Percentiles rank a stretch among this genome's conserved stretches.
phyloP scores from a whole-genome alignment of 805 yeast genomes.

The Jamesozyma rosinii region DNA sequence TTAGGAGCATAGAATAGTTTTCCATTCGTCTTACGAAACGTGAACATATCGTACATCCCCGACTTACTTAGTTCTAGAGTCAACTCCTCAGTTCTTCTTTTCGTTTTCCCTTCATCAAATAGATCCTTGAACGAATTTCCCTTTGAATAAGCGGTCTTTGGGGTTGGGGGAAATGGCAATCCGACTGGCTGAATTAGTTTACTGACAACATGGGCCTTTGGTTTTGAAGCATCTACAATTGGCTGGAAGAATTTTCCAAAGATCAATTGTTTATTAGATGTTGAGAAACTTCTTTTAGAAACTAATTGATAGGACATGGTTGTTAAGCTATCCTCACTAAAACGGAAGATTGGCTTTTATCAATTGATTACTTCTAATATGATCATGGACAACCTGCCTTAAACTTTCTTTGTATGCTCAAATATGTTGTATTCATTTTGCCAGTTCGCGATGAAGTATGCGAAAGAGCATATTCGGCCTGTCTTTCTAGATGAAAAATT shows the following conservation, averaged over 20 bases:
- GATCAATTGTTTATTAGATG: constrained; percentile 9
- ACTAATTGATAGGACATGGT: neutral
- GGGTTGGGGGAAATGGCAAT: constrained; percentile 30
- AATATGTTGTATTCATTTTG: too few relatives aligned
- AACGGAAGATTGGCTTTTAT: too few relatives aligned
- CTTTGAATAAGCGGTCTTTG: constrained; percentile 24
- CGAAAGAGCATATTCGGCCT: too few relatives aligned
- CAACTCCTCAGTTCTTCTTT: constrained; percentile 41
- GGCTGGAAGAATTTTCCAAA: constrained; percentile 30
- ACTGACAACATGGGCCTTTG: constrained; percentile 30
- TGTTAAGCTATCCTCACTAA: neutral
- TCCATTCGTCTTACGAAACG: constrained; percentile 67
- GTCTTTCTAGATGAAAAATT: too few relatives aligned
- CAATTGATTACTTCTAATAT: too few relatives aligned
- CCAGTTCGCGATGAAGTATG: too few relatives aligned
- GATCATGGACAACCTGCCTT: too few relatives aligned
- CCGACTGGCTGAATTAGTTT: constrained; percentile 43
- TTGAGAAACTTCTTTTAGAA: neutral
- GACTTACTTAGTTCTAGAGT: constrained; percentile 58
- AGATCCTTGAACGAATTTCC: constrained; percentile 41
- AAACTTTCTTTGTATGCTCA: too few relatives aligned
- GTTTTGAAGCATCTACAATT: constrained; percentile 30
- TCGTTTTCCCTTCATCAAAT: constrained; percentile 41
- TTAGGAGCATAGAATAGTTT: constrained; percentile 76
- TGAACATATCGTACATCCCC: constrained; percentile 56